Evolutionary conservation across 345 rosid genomes (phyloP), one percentile per base, ranked within the genome.

Genomic region (Citropsis articulata): DNA sequence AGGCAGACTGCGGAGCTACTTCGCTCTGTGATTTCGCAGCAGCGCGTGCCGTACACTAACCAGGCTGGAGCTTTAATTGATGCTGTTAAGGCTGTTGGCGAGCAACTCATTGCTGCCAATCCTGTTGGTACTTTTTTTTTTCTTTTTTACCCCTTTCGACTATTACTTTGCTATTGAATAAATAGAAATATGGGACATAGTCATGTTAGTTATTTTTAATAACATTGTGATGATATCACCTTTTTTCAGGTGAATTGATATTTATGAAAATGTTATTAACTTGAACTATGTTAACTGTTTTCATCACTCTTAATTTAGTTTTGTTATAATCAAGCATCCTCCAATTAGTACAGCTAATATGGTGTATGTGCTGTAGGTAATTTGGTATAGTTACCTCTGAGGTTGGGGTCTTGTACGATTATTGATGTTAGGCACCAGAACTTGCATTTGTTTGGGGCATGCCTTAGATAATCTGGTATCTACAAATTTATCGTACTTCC

Each of bases 11-110:
- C 93, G 16, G 97, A 92, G 77, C 86, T 97, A 66, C 90, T 97
- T 63, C 87, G 98, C 56, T 90, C 93, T 0, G 98, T 97, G 72
- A 97, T 97, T 75, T 97, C 99, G 0, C 92, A 92, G 83, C 96
- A 90, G 70, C 89, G 98, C 21, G 89, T 97, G 69, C 97, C 98
- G 48, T 85, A 90, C 78, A 88, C 88, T 2, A 91, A 92, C 77
- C 98, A 94, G 84, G 97, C 98, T 68, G 90, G 88, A 42, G 94
- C 95, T 57, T 85, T 96, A 83, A 91, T 93, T 76, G 95, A 87
- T 83, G 94, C 99, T 66, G 88, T 94, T 13, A 91, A 84, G 78
- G 90, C 87, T 69, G 91, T 91, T 14, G 98, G 99, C 45, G 92
- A 87, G 86, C 89, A 88, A 81, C 88, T 97, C 40, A 87, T 91